Percentiles rank a stretch among this genome's conserved stretches.
These are phyloP conservation scores for Starmerella vitae DNA, from an alignment of 805 yeast genomes.

Conservation along the genomic window DNA sequence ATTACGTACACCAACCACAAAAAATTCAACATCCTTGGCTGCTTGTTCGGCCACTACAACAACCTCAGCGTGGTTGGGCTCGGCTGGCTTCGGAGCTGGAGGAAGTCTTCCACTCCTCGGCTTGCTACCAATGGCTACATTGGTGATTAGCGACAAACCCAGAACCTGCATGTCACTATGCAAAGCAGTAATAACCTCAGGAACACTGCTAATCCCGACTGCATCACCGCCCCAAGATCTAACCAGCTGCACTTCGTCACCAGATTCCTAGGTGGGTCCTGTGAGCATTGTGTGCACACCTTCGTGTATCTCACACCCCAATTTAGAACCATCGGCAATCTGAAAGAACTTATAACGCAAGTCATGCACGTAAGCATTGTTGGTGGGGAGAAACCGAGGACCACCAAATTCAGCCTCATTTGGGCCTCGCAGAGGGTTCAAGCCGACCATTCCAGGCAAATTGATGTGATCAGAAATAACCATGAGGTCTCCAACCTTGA, in stretches of 20 bases:
- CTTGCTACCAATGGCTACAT: conserved; percentile 56
- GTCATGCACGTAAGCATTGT: conserved; percentile 75
- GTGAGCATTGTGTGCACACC: conserved; percentile 76
- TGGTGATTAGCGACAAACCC: conserved; percentile 78
- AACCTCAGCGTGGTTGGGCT: conserved; percentile 85
- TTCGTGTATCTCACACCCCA: conserved; percentile 56
- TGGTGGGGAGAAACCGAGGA: conserved; percentile 62
- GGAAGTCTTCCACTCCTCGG: conserved; percentile 21
- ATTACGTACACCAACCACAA: too few species aligned
- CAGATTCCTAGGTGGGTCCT: conserved; percentile 87
- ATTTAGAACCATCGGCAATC: conserved; percentile 31
- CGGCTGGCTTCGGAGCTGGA: conserved; percentile 38
- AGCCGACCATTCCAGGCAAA: conserved; percentile 81
- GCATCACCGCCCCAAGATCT: conserved; percentile 72
- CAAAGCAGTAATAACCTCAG: conserved; percentile 86
- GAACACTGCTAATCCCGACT: conserved; percentile 96
- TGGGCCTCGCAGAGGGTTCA: conserved; percentile 77
- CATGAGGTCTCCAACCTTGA: conserved; percentile 80
- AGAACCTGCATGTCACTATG: conserved; percentile 72
- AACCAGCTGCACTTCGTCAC: conserved; percentile 80
- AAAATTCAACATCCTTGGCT: conserved; percentile 59
- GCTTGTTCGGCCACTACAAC: conserved; percentile 69
- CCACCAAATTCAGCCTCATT: conserved; percentile 72
- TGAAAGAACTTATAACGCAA: conserved; percentile 50
- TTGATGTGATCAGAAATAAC: conserved; percentile 78